Evolutionary conservation across 495 filamentous ascomycete species (phyloP), one percentile per base, ranked within the genome.

Genomic region (Aspergillus leporis): DNA sequence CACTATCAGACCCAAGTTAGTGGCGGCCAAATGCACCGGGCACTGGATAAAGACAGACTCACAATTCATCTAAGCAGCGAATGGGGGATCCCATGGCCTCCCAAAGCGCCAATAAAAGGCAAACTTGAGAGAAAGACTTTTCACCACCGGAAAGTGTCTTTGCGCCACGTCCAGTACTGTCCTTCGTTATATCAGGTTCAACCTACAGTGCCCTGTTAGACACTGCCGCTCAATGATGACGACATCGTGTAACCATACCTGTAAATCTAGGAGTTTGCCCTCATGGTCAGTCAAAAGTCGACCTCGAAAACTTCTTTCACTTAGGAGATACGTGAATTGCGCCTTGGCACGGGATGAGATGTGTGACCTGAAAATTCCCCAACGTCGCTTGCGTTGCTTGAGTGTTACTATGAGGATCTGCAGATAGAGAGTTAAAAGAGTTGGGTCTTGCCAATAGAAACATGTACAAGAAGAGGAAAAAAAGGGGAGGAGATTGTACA

Each of bases 61-160:
- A 87, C 85, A 97, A 99, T 74, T 99, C 94, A 73, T 99, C 94
- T 50, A 99, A 81, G 68, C 95, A 98, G 40, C 94, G 84, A 54
- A 99, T 86, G 0, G 93, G 93, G 12, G 90, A 91, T 7, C 93
- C 93, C 93, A 99, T 98, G 41, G 94, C 95, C 68, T 98, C 94
- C 94, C 94, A 98, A 21, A 98, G 86, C 19, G 90, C 83, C 30
- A 99, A 79, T 40, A 99, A 76, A 53, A 99, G 80, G 70, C 94
- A 99, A 56, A 97, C 93, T 13, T 92, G 94, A 1, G 93, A 95
- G 75, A 98, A 99, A 0, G 92, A 97, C 69, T 97, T 98, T 73
- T 99, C 94, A 40, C 94, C 94, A 48, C 94, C 94, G 7, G 91
- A 96, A 9, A 99, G 79, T 4, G 93, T 97, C 75, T 90, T 96